A percentile compares a stretch with the other conserved stretches of the same genome.
Conservation (phyloP, 306 rosid species). For the Styphnolobium japonicum region DNA sequence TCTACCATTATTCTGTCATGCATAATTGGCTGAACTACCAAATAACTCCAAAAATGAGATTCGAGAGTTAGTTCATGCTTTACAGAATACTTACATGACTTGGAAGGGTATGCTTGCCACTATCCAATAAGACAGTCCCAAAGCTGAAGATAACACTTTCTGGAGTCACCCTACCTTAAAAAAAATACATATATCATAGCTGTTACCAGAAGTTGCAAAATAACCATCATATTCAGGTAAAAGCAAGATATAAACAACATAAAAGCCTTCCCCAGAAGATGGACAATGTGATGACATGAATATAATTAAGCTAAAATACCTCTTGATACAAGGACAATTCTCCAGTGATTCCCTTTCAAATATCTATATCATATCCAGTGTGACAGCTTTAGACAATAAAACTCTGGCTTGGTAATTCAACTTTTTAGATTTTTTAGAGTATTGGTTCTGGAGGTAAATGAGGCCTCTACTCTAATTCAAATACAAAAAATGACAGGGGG, state of each 20-base stretch:
- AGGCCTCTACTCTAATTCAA: background rate
- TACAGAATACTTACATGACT: conserved; percentile 52
- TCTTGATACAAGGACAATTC: background rate
- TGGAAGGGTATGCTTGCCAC: conserved; percentile 88
- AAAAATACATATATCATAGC: background rate
- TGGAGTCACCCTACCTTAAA: conserved; percentile 73
- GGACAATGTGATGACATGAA: background rate
- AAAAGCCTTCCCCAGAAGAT: background rate
- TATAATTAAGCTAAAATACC: background rate
- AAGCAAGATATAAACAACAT: conserved; percentile 1
- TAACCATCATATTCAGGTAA: background rate
- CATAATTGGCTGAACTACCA: background rate
- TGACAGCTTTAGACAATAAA: background rate
- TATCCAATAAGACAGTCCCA: conserved; percentile 84
- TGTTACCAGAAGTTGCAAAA: background rate
- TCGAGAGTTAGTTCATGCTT: background rate
- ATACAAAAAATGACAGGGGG: background rate
- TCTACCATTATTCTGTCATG: background rate
- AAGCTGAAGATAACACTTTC: conserved; percentile 80
- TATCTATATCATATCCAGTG: background rate
- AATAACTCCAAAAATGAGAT: background rate
- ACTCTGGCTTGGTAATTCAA: background rate
- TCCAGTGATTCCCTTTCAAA: background rate
- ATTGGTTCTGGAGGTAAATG: background rate
- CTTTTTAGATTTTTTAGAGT: background rate